These are phyloP conservation scores for Trametes punicea DNA, from an alignment of 768 basidiomycete genomes.

Conservation along the genomic window DNA sequence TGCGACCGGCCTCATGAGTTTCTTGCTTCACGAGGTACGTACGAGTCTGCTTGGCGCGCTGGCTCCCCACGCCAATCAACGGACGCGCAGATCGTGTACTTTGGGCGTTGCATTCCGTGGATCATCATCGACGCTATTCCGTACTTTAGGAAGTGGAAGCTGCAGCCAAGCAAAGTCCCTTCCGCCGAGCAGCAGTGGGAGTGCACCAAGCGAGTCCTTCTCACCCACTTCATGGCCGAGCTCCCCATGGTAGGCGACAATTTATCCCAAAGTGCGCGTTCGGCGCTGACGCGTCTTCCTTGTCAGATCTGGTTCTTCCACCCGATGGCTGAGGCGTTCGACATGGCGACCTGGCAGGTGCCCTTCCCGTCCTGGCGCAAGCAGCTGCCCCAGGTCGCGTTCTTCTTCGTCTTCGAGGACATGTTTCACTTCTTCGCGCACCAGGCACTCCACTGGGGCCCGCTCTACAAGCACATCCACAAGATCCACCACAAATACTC, in stretches of 20 bases:
- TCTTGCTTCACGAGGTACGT: conserved; percentile 89
- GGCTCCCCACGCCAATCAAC: background rate
- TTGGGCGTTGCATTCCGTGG: conserved; percentile 93
- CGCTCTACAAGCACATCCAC: conserved; percentile 89
- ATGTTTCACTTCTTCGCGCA: conserved; percentile 93
- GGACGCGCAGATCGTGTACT: conserved; percentile 78
- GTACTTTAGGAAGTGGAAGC: conserved; percentile 92
- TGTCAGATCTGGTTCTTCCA: conserved; percentile 86
- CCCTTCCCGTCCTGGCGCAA: conserved; percentile 76
- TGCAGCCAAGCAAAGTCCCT: conserved; percentile 84
- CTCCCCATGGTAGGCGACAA: conserved; percentile 67
- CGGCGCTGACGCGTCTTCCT: background rate
- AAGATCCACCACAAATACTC: conserved; percentile 97
- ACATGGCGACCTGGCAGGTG: conserved; percentile 90
- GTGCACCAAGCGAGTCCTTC: conserved; percentile 90
- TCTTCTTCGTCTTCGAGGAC: conserved; percentile 97
- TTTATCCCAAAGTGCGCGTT: background rate
- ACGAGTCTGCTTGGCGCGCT: background rate
- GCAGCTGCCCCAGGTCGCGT: conserved; percentile 71
- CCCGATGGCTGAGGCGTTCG: conserved; percentile 80
- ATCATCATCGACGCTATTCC: conserved; percentile 93
- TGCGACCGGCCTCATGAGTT: conserved; percentile 92
- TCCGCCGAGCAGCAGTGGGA: conserved; percentile 86
- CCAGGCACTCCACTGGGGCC: conserved; percentile 80
- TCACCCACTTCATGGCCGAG: conserved; percentile 95